These are phyloP conservation scores for Scutellaria minor DNA, from an alignment of 257 asterid species.

Conservation along the genomic window DNA sequence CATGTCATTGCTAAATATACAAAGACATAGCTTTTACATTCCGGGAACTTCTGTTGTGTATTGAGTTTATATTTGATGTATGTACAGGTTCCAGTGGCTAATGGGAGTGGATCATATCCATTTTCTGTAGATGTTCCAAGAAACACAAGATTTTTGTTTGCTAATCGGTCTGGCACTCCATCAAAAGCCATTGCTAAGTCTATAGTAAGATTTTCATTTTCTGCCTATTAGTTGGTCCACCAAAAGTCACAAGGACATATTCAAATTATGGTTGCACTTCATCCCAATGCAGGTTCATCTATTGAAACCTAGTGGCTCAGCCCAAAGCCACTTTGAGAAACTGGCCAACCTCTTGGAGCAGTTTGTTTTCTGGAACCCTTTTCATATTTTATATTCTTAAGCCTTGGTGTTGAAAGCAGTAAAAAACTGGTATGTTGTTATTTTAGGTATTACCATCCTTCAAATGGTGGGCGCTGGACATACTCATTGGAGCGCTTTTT, in stretches of 20 bases:
- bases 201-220: constrained; percentile 65
- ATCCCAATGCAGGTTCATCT: constrained; percentile 80
- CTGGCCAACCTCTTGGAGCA: constrained; percentile 96
- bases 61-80: constrained; percentile 37
- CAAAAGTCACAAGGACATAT: constrained; percentile 13
- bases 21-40: constrained; percentile 23
- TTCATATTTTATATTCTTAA: constrained; percentile 14
- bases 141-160: constrained; percentile 87
- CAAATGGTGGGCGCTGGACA: constrained; percentile 99
- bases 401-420: constrained; percentile 26
- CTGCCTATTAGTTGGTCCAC: constrained; percentile 36
- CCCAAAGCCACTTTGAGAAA: constrained; percentile 77
- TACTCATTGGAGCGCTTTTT: constrained; percentile 81
- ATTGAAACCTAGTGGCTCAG: constrained; percentile 85
- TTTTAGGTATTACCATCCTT: constrained; percentile 95
- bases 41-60: constrained; percentile 10
- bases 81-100: constrained; percentile 97
- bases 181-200: constrained; percentile 94
- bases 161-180: constrained; percentile 72
- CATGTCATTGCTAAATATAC: constrained; percentile 22
- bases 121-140: constrained; percentile 88
- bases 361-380: constrained; percentile 61
- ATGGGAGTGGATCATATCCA: constrained; percentile 89
- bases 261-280: constrained; percentile 28
- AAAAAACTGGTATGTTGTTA: constrained; percentile 22